These are phyloP conservation scores for Penicillium sp. DNA, from an alignment of 2,329 filamentous ascomycete genomes.

Conservation along the genomic window DNA sequence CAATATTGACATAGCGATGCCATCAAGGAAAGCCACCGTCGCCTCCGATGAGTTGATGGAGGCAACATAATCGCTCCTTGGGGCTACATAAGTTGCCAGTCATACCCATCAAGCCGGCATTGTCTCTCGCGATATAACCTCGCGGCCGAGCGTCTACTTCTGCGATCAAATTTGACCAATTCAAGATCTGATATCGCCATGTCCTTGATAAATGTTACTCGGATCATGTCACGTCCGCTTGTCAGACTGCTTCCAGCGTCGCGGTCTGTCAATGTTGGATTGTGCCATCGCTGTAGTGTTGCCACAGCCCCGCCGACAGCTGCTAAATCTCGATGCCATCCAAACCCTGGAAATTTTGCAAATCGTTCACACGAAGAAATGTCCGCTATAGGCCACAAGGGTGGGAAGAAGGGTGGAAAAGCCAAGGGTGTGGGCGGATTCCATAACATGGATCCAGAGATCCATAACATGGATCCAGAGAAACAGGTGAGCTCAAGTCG, in stretches of 20 bases:
- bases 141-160: not conserved
- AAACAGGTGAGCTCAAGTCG: slow-evolving; percentile 25
- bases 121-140: not conserved
- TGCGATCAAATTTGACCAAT: not conserved
- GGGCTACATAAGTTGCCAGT: slow-evolving; percentile 1
- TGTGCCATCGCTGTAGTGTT: slow-evolving; percentile 7
- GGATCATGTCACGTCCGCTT: slow-evolving; percentile 9
- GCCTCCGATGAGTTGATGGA: slow-evolving; percentile 4
- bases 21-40: not conserved
- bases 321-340: slow-evolving; percentile 18
- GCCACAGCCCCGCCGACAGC: slow-evolving; percentile 16
- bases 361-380: slow-evolving; percentile 30
- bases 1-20: not conserved
- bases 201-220: not conserved
- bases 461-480: slow-evolving; percentile 28
- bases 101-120: not conserved
- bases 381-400: slow-evolving; percentile 25
- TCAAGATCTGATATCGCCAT: not conserved
- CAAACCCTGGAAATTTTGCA: slow-evolving; percentile 37
- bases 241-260: slow-evolving; percentile 2
- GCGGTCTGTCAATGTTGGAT: slow-evolving; percentile 3
- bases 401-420: slow-evolving; percentile 30
- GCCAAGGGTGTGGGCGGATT: slow-evolving; percentile 27
- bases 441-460: slow-evolving; percentile 28
- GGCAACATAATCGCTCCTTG: not conserved